These are phyloP conservation scores for Lactarius akahatsu DNA, from an alignment of 768 basidiomycete genomes.

Conservation along the genomic window DNA sequence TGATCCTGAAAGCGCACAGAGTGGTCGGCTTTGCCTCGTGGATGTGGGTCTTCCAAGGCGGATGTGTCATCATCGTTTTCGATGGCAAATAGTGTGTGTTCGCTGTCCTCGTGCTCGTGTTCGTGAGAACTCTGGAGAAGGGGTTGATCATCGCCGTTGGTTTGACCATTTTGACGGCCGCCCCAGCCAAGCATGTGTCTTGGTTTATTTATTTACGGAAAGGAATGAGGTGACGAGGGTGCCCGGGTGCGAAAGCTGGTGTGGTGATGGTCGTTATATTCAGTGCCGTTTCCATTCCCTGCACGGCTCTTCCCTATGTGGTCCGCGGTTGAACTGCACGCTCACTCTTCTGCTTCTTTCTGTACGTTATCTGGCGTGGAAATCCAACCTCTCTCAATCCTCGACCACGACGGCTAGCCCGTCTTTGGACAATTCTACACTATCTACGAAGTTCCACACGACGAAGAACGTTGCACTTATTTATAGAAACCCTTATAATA, in stretches of 20 bases:
- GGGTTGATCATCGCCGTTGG: conserved; percentile 53
- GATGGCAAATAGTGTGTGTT: conserved; percentile 51
- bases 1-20: conserved; percentile 65
- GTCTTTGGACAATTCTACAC: neutral
- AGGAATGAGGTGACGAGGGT: neutral
- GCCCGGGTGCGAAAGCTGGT: neutral
- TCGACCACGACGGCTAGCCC: conserved; percentile 2
- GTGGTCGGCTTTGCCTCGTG: conserved; percentile 29
- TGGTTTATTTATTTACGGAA: neutral
- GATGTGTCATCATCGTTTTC: conserved; percentile 48
- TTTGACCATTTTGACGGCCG: conserved; percentile 23
- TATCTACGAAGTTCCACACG: neutral
- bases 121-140: conserved; percentile 52
- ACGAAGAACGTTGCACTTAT: neutral
- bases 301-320: neutral
- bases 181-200: conserved; percentile 24
- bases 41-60: conserved; percentile 31
- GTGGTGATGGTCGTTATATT: neutral
- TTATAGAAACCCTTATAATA: neutral
- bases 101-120: conserved; percentile 32
- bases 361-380: neutral
- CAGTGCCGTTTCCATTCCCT: neutral
- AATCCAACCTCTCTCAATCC: neutral
- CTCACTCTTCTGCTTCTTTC: neutral
- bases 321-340: neutral